A percentile compares a stretch with the other conserved stretches of the same genome.
These are phyloP conservation scores for Apocynum venetum DNA, from an alignment of 257 asterid species.

Conservation along the genomic window DNA sequence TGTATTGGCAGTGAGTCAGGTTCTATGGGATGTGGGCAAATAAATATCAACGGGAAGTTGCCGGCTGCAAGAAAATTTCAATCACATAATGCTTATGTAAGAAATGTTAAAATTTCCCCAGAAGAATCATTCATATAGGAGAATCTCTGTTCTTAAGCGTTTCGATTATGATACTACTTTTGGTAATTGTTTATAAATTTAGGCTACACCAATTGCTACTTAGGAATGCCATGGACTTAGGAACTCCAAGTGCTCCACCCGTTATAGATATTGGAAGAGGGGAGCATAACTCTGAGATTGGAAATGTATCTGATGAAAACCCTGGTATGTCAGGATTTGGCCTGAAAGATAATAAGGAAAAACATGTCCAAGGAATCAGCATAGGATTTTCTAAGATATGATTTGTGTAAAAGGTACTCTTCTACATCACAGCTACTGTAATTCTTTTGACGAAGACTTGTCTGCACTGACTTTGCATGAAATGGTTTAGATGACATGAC, in stretches of 20 bases:
- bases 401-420: constrained; percentile 48
- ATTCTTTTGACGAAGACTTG: background rate
- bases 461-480: background rate
- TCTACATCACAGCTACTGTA: background rate
- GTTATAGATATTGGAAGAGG: constrained; percentile 54
- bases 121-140: background rate
- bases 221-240: constrained; percentile 43
- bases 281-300: constrained; percentile 29
- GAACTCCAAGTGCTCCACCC: constrained; percentile 98
- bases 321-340: constrained; percentile 13
- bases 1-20: constrained; percentile 38
- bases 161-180: background rate
- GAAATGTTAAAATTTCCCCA: constrained; percentile 21
- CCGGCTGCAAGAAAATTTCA: constrained; percentile 32
- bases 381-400: constrained; percentile 22
- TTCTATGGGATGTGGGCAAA: constrained; percentile 32
- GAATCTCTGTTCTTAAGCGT: background rate
- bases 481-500: background rate
- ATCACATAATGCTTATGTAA: constrained; percentile 81
- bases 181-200: constrained; percentile 26
- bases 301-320: constrained; percentile 19
- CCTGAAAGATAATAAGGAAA: constrained; percentile 21
- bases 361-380: constrained; percentile 25
- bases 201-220: constrained; percentile 80
- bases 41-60: constrained; percentile 37